Conservation (phyloP, 805 yeast genomes). For the Candida tallmaniae region DNA sequence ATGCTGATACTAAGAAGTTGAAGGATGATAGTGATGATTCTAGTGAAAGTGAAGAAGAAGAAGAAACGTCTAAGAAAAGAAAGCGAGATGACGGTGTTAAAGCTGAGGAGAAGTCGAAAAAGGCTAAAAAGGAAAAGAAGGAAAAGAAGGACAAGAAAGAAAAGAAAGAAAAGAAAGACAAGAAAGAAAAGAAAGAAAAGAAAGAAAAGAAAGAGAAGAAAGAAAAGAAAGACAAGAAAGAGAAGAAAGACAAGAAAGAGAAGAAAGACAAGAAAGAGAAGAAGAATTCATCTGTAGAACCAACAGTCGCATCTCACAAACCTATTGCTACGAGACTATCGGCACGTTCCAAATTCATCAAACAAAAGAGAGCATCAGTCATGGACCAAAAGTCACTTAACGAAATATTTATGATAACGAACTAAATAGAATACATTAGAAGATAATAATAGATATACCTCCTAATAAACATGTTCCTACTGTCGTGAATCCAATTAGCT, state of each 20-base stretch:
- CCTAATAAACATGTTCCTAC: conserved; percentile 38
- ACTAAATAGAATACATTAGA: conserved; percentile 17
- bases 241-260: conserved; percentile 14
- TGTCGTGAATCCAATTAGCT: conserved; percentile 30
- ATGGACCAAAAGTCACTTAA: conserved; percentile 84
- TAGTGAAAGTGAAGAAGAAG: conserved; percentile 4
- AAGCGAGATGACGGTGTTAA: conserved; percentile 16
- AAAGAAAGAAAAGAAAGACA: conserved; percentile 19
- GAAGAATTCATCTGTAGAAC: conserved; percentile 3
- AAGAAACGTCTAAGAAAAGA: conserved; percentile 13
- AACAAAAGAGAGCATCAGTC: conserved; percentile 86
- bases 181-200: conserved; percentile 21
- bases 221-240: conserved; percentile 8
- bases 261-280: conserved; percentile 9
- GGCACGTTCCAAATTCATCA: conserved; percentile 82
- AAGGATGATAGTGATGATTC: conserved; percentile 4
- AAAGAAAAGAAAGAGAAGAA: conserved; percentile 15
- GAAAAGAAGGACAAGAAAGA: conserved; percentile 17
- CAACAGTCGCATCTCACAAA: conserved; percentile 9
- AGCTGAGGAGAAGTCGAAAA: conserved; percentile 19
- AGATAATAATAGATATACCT: conserved; percentile 37
- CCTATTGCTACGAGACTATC: conserved; percentile 39
- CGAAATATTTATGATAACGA: conserved; percentile 86
- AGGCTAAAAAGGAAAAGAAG: conserved; percentile 16
- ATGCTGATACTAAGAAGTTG: conserved; percentile 41